A percentile compares a stretch with the other conserved stretches of the same genome.
These are phyloP conservation scores for Anethum foeniculum DNA, from an alignment of 140 eudicot species.

Conservation along the genomic window DNA sequence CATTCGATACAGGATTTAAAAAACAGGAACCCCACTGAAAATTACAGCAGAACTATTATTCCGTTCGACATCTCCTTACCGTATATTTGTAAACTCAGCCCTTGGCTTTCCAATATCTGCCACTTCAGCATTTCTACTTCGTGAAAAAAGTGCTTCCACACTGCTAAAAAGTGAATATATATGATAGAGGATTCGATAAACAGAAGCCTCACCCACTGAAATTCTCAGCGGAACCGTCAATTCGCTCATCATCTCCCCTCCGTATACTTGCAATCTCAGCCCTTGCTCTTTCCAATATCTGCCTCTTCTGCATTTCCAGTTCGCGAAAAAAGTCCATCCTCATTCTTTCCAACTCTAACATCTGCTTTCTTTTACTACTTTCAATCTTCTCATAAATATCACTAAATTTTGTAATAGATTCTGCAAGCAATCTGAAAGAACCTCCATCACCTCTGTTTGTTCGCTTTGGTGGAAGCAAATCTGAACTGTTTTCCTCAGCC, in stretches of 20 bases:
- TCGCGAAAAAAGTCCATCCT: conserved; percentile 45
- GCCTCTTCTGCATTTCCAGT: conserved; percentile 64
- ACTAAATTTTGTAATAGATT: conserved; percentile 62
- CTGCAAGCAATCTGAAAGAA: conserved; percentile 54
- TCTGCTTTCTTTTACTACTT: conserved; percentile 55
- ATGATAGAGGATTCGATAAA: neutral
- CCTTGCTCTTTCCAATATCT: conserved; percentile 61
- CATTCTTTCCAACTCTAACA: conserved; percentile 75
- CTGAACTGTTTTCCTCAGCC: conserved; percentile 43
- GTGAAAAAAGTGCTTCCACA: conserved; percentile 18
- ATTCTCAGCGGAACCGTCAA: conserved; percentile 41
- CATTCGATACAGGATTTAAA: conserved; percentile 18
- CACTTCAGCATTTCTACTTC: conserved; percentile 67
- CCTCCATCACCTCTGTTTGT: conserved; percentile 19
- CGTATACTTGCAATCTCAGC: conserved; percentile 52
- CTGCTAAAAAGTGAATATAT: neutral
- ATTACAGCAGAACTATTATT: conserved; percentile 41
- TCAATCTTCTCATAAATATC: conserved; percentile 73
- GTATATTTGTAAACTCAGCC: conserved; percentile 45
- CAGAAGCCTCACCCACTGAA: conserved; percentile 29
- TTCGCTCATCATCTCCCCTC: conserved; percentile 44
- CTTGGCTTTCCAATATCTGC: conserved; percentile 62
- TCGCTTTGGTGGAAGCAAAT: conserved; percentile 49
- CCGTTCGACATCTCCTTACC: conserved; percentile 38
- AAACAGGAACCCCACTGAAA: conserved; percentile 27